Base-by-base conservation (phyloP, 2,329 filamentous ascomycete species). In the Aspergillus fructus region DNA sequence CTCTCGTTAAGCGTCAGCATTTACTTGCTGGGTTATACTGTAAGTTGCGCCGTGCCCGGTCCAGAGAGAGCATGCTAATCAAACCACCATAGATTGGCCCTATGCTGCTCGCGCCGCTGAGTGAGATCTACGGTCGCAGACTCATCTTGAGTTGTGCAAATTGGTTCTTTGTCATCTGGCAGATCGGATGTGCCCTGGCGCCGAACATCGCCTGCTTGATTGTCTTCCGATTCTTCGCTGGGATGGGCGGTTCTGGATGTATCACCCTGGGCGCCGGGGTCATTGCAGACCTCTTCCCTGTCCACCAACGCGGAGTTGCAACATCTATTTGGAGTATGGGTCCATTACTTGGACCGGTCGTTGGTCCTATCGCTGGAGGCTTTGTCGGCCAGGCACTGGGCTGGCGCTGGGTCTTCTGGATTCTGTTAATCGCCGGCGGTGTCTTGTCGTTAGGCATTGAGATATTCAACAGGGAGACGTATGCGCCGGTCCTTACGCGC, bases 111-210 rank as follows among this genome's bases (percentile, higher is more conserved):
- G 87, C 87, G 2, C 86, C 87, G 0, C 67, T 89, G 6, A 80
- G 83, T 17, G 87, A 90, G 66, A 73, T 89, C n/a, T 88, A 83
- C 56, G 87, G 84, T 5, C 78, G 85, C 6, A 79, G 87, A 58
- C 71, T 81, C 37, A 78, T 88, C 17, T 87, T 88, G 67, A 79
- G 84, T 62, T 71, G 78, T 54, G 86, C 84, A 4, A 87, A 86
- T 64, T 71, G 80, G 53, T 76, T 78, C 12, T 79, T 88, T 59
- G 80, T 81, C 1, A 79, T 79, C 2, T 89, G 88, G 70, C 86
- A 84, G 61, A 84, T 83, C n/a, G 85, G 79, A 8, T 81, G 79
- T 21, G 83, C 84, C 1, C 83, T 81, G 11, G 76, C 82, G 0
- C 75, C 81, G 24, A 85, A 81, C 61, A 84, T 89, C 56, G 75